Conservation (phyloP, 768 basidiomycete species). For the Pleurotus ostreatus region DNA sequence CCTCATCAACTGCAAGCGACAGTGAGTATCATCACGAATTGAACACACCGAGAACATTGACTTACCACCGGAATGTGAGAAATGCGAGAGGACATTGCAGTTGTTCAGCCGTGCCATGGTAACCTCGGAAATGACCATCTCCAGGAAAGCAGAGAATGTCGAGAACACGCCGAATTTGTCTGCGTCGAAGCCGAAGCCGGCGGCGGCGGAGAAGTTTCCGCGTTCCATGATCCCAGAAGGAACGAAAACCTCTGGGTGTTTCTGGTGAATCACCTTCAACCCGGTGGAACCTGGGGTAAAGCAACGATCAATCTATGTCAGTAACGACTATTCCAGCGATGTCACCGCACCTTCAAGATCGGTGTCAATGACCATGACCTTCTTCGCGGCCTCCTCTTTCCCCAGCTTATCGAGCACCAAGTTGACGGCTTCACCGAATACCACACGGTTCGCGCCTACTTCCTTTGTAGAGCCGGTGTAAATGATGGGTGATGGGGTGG, state of each 20-base stretch:
- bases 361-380: conserved; percentile 89
- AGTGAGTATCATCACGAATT: conserved; percentile 1
- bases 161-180: conserved; percentile 88
- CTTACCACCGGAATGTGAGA: conserved; percentile 83
- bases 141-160: conserved; percentile 88
- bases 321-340: no score
- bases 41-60: conserved; percentile 7
- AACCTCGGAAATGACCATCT: conserved; percentile 86
- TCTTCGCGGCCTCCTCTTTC: conserved; percentile 73
- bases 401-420: conserved; percentile 67
- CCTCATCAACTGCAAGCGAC: conserved; percentile 53
- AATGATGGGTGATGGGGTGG: conserved; percentile 49
- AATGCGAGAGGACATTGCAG: conserved; percentile 85
- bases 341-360: conserved; percentile 10
- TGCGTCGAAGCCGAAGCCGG: conserved; percentile 80
- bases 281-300: conserved; percentile 79
- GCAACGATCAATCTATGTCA: no score
- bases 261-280: conserved; percentile 82
- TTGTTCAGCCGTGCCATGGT: conserved; percentile 92
- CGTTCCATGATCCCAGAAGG: conserved; percentile 88
- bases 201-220: conserved; percentile 79
- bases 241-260: conserved; percentile 84
- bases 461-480: conserved; percentile 72
- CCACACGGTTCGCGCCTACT: conserved; percentile 72
- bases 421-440: conserved; percentile 85